phyloP scores from a whole-genome alignment of 1,284 basidiomycete species.

The Pseudozyma thailandica region DNA sequence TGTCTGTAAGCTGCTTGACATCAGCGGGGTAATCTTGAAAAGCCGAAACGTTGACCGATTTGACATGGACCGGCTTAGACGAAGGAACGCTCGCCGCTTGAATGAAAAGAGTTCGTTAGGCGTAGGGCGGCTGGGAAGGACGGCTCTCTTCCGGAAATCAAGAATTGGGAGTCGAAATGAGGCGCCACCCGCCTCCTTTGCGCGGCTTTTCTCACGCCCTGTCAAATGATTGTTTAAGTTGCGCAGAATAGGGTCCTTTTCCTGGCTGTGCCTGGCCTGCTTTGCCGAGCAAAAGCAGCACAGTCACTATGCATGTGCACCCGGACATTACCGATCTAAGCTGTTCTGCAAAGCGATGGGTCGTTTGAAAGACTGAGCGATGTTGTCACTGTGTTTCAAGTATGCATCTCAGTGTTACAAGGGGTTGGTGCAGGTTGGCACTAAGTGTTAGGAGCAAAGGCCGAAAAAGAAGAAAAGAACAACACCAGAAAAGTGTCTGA shows the following conservation, averaged over 20 bases:
- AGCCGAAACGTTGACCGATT: too few species aligned
- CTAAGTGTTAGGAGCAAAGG: not conserved
- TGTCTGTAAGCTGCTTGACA: too few species aligned
- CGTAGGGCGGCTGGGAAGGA: too few species aligned
- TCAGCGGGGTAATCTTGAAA: too few species aligned
- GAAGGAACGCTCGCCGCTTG: too few species aligned
- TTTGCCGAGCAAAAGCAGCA: not conserved
- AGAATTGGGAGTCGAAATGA: not conserved
- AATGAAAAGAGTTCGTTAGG: too few species aligned
- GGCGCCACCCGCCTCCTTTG: not conserved
- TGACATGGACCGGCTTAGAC: too few species aligned
- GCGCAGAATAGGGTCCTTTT: not conserved
- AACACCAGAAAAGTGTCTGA: not conserved
- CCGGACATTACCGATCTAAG: too few species aligned
- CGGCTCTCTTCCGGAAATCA: not conserved
- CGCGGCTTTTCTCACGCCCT: not conserved
- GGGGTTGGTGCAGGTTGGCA: too few species aligned
- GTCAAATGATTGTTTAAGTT: too few species aligned
- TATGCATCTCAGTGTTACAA: not conserved
- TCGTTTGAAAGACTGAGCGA: too few species aligned
- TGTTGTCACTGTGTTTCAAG: not conserved
- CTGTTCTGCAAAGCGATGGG: too few species aligned
- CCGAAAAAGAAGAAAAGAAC: not conserved
- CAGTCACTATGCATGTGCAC: not conserved
- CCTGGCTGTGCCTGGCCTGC: not conserved